phyloP scores from a whole-genome alignment of 2,329 filamentous ascomycete species.

The Fusarium dlaminii region DNA sequence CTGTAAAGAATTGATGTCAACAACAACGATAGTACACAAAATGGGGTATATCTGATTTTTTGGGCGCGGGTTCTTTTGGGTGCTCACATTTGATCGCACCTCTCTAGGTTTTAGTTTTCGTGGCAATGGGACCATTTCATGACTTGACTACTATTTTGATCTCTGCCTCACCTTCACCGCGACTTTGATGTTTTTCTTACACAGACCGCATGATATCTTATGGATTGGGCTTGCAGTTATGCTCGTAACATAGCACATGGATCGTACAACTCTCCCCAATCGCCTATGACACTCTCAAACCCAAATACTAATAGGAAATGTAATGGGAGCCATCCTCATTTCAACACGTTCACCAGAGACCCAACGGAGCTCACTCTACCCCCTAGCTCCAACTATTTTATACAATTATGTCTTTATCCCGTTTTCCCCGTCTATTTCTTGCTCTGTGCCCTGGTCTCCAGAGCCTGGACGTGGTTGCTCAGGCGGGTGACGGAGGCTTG shows the following conservation, averaged over 20 bases:
- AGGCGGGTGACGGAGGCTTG: constrained; percentile 88
- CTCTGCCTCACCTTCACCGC: background rate
- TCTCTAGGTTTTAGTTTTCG: constrained; percentile 42
- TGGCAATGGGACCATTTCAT: constrained; percentile 40
- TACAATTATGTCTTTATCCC: constrained; percentile 23
- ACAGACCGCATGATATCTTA: background rate
- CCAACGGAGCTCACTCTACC: background rate
- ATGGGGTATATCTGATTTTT: constrained; percentile 47
- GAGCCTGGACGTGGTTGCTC: constrained; percentile 80
- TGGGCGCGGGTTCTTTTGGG: constrained; percentile 47
- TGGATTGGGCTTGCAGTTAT: constrained; percentile 17
- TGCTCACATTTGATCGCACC: constrained; percentile 38
- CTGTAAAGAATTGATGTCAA: constrained; percentile 65
- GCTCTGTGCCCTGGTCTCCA: constrained; percentile 83
- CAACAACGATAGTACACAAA: constrained; percentile 42
- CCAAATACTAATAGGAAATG: constrained; percentile 5
- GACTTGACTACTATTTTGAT: constrained; percentile 28
- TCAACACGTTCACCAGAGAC: constrained; percentile 7
- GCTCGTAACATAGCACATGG: constrained; percentile 16
- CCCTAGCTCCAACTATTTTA: constrained; percentile 24
- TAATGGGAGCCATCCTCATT: constrained; percentile 16
- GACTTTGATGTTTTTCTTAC: background rate
- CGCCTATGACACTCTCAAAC: constrained; percentile 4
- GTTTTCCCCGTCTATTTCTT: constrained; percentile 69
- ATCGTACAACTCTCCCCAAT: constrained; percentile 19